These are phyloP conservation scores for Teratosphaeria nubilosa DNA, from an alignment of 2,329 filamentous ascomycete species.

Conservation along the genomic window DNA sequence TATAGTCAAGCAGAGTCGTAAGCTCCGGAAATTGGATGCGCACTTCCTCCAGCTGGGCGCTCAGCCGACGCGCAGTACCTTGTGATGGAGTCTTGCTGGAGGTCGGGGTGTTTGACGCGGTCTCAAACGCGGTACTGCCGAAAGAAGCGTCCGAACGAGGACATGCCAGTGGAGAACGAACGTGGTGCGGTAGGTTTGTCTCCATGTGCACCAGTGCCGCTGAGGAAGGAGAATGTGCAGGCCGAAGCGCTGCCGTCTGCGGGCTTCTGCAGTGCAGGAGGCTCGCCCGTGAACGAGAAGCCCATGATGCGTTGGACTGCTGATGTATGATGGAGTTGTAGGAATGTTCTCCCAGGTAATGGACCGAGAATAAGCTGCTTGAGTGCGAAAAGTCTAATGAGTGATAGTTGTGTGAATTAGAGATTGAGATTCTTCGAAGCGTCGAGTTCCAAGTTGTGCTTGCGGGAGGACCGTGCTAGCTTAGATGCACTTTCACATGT, in stretches of 20 bases:
- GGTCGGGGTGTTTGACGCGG: not conserved
- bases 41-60: not conserved
- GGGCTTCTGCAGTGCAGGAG: not conserved
- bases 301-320: not conserved
- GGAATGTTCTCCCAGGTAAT: not conserved
- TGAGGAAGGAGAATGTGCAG: not conserved
- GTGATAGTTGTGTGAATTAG: not conserved
- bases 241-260: not conserved
- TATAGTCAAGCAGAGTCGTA: not conserved
- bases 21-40: not conserved
- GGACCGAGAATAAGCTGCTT: not conserved
- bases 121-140: not conserved
- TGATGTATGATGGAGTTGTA: not conserved
- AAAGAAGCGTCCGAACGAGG: not conserved
- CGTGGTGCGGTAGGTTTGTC: not conserved
- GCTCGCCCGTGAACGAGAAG: not conserved
- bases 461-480: not conserved
- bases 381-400: not conserved
- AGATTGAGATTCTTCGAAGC: no score
- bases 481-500: not conserved
- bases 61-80: not conserved
- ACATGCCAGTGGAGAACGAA: not conserved
- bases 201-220: not conserved
- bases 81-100: not conserved
- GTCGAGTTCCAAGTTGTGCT: not conserved